A percentile compares a stretch with the other conserved stretches of the same genome.
These are phyloP conservation scores for Penicillium sp. DNA, from an alignment of 2,329 filamentous ascomycete genomes.

Conservation along the genomic window DNA sequence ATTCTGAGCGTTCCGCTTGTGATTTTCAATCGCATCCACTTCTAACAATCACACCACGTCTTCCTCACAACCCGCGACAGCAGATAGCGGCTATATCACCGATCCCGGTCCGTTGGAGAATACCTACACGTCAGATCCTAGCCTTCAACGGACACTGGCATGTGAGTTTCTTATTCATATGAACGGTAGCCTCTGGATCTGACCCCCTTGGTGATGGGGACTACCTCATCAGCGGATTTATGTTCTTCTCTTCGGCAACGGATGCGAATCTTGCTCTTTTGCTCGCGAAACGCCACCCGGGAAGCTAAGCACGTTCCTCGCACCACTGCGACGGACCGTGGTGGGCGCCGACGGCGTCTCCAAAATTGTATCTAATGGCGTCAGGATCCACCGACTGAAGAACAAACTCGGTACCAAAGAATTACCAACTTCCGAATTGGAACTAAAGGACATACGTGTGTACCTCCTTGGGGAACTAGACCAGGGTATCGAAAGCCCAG, in stretches of 20 bases:
- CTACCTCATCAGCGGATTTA: slow-evolving; percentile 62
- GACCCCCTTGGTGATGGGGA: slow-evolving; percentile 29
- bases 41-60: slow-evolving; percentile 8
- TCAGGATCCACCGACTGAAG: slow-evolving; percentile 67
- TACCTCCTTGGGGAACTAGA: slow-evolving; percentile 68
- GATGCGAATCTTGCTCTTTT: slow-evolving; percentile 65
- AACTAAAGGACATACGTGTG: slow-evolving; percentile 57
- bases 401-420: slow-evolving; percentile 69
- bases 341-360: slow-evolving; percentile 10
- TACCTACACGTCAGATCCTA: slow-evolving; percentile 58
- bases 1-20: neutral
- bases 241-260: slow-evolving; percentile 69
- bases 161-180: slow-evolving; percentile 39
- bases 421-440: slow-evolving; percentile 71
- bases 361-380: slow-evolving; percentile 59
- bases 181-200: too few relatives aligned
- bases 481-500: slow-evolving; percentile 51
- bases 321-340: slow-evolving; percentile 56
- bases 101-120: slow-evolving; percentile 54
- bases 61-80: slow-evolving; percentile 31
- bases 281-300: slow-evolving; percentile 59
- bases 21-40: neutral
- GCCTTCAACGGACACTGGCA: slow-evolving; percentile 53
- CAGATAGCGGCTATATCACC: slow-evolving; percentile 57
- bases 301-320: slow-evolving; percentile 63